Evolutionary conservation across 2,329 filamentous ascomycete species (phyloP).

Genomic region (Aspergillus fumigatus): DNA sequence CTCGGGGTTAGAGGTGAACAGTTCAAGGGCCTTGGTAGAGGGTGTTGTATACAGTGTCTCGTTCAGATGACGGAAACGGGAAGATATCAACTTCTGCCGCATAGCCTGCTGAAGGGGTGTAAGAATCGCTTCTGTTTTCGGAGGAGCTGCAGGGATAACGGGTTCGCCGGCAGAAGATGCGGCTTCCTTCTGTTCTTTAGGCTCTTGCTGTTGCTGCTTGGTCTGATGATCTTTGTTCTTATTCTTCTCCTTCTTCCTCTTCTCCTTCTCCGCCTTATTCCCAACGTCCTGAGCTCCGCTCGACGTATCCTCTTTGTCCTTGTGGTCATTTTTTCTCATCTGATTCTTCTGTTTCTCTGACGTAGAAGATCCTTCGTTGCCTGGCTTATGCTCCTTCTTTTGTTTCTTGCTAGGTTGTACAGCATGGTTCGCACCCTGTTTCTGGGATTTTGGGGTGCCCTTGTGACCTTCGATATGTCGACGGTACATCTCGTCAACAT

Average conservation of each 20-base stretch:
- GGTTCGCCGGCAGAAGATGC: conserved; percentile 10
- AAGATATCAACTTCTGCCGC: conserved; percentile 89
- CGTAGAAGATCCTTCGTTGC: conserved; percentile 11
- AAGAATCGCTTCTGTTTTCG: conserved; percentile 56
- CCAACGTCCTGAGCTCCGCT: conserved; percentile 10
- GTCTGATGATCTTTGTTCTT: conserved; percentile 33
- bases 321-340: conserved; percentile 10
- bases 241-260: conserved; percentile 17
- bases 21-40: conserved; percentile 72
- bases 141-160: conserved; percentile 32
- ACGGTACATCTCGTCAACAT: conserved; percentile 75
- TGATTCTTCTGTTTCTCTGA: neutral
- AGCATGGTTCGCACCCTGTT: conserved; percentile 28
- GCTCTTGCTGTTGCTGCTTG: conserved; percentile 22
- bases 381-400: conserved; percentile 24
- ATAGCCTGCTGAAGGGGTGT: conserved; percentile 92
- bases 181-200: conserved; percentile 13
- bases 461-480: conserved; percentile 68
- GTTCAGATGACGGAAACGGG: conserved; percentile 95
- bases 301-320: conserved; percentile 25
- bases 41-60: conserved; percentile 93
- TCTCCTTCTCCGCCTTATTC: conserved; percentile 21
- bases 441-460: conserved; percentile 28
- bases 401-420: conserved; percentile 24
- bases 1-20: conserved; percentile 81